Conservation (phyloP, 164 flowering plant species). For the Warburgia ugandensis region DNA sequence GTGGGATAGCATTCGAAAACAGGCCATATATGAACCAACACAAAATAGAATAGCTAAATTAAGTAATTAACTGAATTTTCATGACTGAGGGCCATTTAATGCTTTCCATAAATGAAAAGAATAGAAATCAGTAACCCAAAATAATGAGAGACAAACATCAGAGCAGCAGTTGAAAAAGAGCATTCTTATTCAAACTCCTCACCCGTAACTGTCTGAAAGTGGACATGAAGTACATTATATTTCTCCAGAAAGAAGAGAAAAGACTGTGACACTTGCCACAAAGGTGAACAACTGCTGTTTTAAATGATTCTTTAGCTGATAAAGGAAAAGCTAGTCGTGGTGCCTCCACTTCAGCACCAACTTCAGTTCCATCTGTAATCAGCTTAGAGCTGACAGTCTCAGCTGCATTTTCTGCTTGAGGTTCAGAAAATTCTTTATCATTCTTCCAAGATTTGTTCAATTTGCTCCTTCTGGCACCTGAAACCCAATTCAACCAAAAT, state of each 20-base stretch:
- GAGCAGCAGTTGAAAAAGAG: background rate
- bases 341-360: conserved; percentile 32
- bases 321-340: conserved; percentile 31
- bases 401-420: conserved; percentile 35
- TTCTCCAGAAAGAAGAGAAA: conserved; percentile 47
- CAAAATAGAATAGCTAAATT: too few species aligned
- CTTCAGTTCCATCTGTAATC: conserved; percentile 26
- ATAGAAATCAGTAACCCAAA: background rate
- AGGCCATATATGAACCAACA: too few species aligned
- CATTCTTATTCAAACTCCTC: conserved; percentile 21
- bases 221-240: conserved; percentile 28
- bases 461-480: conserved; percentile 54
- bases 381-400: conserved; percentile 25
- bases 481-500: conserved; percentile 59
- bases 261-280: conserved; percentile 60
- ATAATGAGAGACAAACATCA: background rate
- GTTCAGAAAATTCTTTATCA: conserved; percentile 45
- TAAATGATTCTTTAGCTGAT: conserved; percentile 52
- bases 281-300: conserved; percentile 47
- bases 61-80: too few species aligned
- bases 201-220: conserved; percentile 59
- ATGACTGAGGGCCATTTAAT: too few species aligned
- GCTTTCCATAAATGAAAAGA: background rate
- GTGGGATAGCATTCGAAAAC: too few species aligned
- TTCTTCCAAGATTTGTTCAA: conserved; percentile 49